Base-by-base conservation (phyloP, 495 filamentous ascomycete species). In the Talaromyces thailandensis region DNA sequence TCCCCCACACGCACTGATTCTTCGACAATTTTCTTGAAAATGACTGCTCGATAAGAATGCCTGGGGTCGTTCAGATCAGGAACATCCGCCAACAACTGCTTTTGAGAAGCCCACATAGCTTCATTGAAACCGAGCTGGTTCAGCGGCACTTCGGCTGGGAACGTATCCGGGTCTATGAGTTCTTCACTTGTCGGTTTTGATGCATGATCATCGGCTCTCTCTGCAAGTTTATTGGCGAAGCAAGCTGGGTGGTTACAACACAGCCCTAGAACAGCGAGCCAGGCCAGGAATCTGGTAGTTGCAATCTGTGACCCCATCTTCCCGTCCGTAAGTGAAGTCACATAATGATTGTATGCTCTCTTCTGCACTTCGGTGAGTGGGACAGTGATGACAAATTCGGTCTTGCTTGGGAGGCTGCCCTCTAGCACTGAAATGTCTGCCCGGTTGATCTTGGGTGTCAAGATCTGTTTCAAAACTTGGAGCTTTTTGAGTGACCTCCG, bases 371-470 rank as follows among this genome's bases (percentile, higher is more conserved):
- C 62, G 0, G 89, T 92, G 31, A 94, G 68, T 5, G 88, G 81
- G 7, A 96, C 77, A 0, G 77, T 86, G 45, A 97, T 79, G 37
- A 95, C 78, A 67, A 95, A 96, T 66, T 98, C 93, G 14, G 79
- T 81, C 65, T 96, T 98, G 0, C 73, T 67, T 2, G 88, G 87
- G 9, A 96, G 76, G 37, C 86, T 81, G 9, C 81, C 71, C 32
- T 77, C 75, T 21, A 96, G 78, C 3, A 84, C 86, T 6, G 81
- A 79, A 60, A 88, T 86, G 64, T 89, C 90, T 11, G 81, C 83
- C 43, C 93, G 82, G 66, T 92, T 79, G 23, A 96, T 85, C 69
- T 96, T 96, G 5, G 90, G 91, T 2, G 79, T 80, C 50, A 96
- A 81, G 48, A 86, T 85, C 7, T 81, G 69, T 64, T 89, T 88